Evolutionary conservation across 768 basidiomycete genomes (phyloP), one percentile per base, ranked within the genome.

Genomic region (Lactarius psammicola): DNA sequence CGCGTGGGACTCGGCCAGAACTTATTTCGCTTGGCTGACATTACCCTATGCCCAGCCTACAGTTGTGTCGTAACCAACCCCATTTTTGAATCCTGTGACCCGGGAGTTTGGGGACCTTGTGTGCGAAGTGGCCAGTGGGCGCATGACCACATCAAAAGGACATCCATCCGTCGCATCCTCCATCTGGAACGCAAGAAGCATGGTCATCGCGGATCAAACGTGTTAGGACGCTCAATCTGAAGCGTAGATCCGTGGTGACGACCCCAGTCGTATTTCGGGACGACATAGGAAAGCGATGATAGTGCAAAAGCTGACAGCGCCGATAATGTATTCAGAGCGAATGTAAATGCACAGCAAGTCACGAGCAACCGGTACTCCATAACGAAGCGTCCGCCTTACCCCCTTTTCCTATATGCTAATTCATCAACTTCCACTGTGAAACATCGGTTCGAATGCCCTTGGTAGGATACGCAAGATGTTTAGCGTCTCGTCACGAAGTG

Each of bases 31-130:
- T 31, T 54, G 23, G 17, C 26, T 56, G 44, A 57, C 26, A 40
- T 20, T 63, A 2, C 10, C 70, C 28, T 34, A 18, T 94, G 93
- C 40, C 88, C 91, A 4, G 96, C 92, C 15, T 99, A 88, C 73
- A 94, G 98, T 60, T 96, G 95, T 10, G 97, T 97, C 1, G 95
- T 98, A 4, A 95, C 92, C 1, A 99, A 99, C 72, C 95, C 95
- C 2, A 94, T 97, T 53, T 98, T 98, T 76, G 93, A 95, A 72
- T 81, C 88, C 1, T 84, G 89, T n/a, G 42, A 44, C 20, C 20
- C 42, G 6, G 0, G 85, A 88, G 0, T 82, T 85, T 11, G 98
- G 95, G 96, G 97, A 99, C 75, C 79, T 99, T 7, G 80, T 98
- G 46, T 91, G 96, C 75, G 94, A 98, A 73, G 87, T 98, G 67